Percentiles rank a stretch among this genome's conserved stretches.
Conservation (phyloP, 2,329 filamentous ascomycete species). For the Curvularia lunata region DNA sequence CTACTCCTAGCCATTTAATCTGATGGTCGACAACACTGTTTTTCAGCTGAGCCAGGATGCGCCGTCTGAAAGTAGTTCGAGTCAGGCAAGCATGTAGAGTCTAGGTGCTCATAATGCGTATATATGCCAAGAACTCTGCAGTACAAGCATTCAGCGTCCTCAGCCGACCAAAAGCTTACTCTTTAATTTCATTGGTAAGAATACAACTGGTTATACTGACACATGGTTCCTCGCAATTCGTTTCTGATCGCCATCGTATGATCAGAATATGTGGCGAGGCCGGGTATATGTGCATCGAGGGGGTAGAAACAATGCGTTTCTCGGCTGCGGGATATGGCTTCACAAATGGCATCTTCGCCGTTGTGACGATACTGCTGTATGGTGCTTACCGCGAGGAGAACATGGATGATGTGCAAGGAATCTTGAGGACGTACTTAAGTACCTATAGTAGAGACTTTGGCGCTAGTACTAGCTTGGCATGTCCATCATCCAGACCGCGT, state of each 20-base stretch:
- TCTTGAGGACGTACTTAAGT: not conserved
- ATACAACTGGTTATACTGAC: no score
- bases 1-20: not conserved
- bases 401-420: not conserved
- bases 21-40: not conserved
- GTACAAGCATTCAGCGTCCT: not conserved
- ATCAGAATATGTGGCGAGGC: not conserved
- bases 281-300: not conserved
- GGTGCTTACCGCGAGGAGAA: not conserved
- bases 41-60: not conserved
- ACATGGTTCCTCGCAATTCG: not conserved
- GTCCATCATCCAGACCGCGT: not conserved
- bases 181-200: no score
- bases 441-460: no score
- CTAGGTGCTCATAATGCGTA: no score
- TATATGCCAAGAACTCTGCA: not conserved
- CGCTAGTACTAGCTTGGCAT: not conserved
- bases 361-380: not conserved
- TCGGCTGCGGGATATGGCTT: not conserved
- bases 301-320: not conserved
- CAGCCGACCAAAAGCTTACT: not conserved
- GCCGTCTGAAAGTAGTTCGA: not conserved
- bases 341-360: not conserved
- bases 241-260: not conserved
- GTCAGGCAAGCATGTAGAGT: not conserved